phyloP scores from a whole-genome alignment of 331 rosid species.

The Quercus tomentella region DNA sequence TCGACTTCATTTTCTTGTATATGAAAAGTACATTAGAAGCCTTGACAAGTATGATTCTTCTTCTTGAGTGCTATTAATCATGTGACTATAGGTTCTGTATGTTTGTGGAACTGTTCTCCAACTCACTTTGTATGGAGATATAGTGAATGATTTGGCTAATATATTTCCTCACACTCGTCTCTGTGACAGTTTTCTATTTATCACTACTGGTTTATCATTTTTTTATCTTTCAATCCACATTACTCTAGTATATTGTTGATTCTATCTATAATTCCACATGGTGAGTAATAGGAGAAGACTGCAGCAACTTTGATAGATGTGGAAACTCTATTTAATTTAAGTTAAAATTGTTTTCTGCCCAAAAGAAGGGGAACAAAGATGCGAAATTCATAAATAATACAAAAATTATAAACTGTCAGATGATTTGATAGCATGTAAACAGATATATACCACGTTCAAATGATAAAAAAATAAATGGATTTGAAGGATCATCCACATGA shows the following conservation, averaged over 20 bases:
- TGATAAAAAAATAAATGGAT: background rate
- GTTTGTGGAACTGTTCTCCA: constrained; percentile 5
- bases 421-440: background rate
- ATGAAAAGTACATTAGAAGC: constrained; percentile 75
- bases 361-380: background rate
- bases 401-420: background rate
- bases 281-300: background rate
- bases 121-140: background rate
- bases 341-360: too few species aligned
- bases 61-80: constrained; percentile 11
- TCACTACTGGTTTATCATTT: background rate
- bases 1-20: constrained; percentile 82
- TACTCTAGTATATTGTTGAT: background rate
- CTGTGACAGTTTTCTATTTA: background rate
- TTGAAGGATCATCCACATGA: background rate
- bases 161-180: background rate
- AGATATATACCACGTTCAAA: background rate
- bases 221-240: background rate
- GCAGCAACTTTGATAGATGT: background rate
- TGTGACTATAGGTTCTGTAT: background rate
- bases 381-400: background rate
- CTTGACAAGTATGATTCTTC: constrained; percentile 65
- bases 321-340: background rate
- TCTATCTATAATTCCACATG: background rate
- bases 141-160: background rate